Percentiles rank a stretch among this genome's conserved stretches.
phyloP scores from a whole-genome alignment of 495 filamentous ascomycete genomes.

The Lasiosphaeria hispida region DNA sequence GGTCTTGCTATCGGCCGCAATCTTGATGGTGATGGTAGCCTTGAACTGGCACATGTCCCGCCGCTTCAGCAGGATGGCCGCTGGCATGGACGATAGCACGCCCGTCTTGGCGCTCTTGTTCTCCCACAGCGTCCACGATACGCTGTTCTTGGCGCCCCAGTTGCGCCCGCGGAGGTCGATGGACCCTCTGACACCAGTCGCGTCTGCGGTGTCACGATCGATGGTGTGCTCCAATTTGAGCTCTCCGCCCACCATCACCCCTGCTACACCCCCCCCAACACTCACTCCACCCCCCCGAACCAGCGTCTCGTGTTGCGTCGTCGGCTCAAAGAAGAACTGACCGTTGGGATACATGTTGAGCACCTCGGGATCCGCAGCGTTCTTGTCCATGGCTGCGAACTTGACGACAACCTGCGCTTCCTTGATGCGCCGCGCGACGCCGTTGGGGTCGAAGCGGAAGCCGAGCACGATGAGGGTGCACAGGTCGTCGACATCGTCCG shows the following conservation, averaged over 20 bases:
- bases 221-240: conserved; percentile 12
- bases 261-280: not conserved
- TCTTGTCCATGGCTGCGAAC: conserved; percentile 6
- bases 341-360: conserved; percentile 10
- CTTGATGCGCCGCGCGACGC: conserved; percentile 13
- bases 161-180: conserved; percentile 17
- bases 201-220: conserved; percentile 10
- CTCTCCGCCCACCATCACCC: not conserved
- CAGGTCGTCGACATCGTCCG: not conserved
- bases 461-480: conserved; percentile 23
- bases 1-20: conserved; percentile 14
- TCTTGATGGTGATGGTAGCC: conserved; percentile 19
- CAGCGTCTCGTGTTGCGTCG: conserved; percentile 12
- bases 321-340: conserved; percentile 1
- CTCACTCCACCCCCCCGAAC: not conserved
- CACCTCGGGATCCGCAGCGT: conserved; percentile 18
- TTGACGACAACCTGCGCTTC: conserved; percentile 16
- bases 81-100: conserved; percentile 16
- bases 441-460: conserved; percentile 25
- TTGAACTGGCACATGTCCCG: conserved; percentile 18
- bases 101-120: conserved; percentile 22
- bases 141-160: conserved; percentile 17
- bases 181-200: conserved; percentile 16
- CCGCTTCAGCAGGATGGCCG: conserved; percentile 25
- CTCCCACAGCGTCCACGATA: conserved; percentile 24